These are phyloP conservation scores for Magnolia sinica DNA, from an alignment of 164 flowering plant species.

Conservation along the genomic window DNA sequence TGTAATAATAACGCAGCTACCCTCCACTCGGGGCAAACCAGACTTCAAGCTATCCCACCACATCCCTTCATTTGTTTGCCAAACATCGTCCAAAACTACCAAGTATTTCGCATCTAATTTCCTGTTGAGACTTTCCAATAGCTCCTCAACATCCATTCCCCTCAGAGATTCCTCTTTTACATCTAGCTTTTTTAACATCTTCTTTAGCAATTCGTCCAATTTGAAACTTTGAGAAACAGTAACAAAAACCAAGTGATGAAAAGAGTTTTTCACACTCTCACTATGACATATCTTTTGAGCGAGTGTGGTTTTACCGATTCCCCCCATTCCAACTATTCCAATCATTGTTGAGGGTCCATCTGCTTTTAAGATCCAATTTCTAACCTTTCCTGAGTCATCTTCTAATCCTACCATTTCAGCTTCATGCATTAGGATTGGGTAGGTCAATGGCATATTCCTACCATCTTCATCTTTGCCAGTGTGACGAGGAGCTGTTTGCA, in stretches of 20 bases:
- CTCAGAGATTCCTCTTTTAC: not conserved
- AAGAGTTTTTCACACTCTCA: not conserved
- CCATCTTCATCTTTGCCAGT: not conserved
- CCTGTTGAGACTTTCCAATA: not conserved
- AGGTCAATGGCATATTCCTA: not conserved
- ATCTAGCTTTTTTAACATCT: not conserved
- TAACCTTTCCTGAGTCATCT: not conserved
- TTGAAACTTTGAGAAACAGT: not conserved
- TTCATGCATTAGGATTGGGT: not conserved
- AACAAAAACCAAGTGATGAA: not conserved
- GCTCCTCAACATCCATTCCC: not conserved
- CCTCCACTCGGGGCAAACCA: not conserved
- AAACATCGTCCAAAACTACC: not conserved
- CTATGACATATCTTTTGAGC: not conserved
- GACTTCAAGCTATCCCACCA: not conserved
- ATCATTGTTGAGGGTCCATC: not conserved
- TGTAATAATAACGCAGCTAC: not conserved
- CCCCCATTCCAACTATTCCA: constrained; percentile 1
- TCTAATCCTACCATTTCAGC: not conserved
- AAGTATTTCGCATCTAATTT: not conserved
- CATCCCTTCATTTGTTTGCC: not conserved
- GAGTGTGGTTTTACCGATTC: not conserved
- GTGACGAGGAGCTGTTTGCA: not conserved
- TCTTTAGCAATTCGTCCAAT: not conserved
- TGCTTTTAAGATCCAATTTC: not conserved